Base-by-base conservation (phyloP, 192 early-diverging fungal species). In the Rhizophagus clarus region DNA sequence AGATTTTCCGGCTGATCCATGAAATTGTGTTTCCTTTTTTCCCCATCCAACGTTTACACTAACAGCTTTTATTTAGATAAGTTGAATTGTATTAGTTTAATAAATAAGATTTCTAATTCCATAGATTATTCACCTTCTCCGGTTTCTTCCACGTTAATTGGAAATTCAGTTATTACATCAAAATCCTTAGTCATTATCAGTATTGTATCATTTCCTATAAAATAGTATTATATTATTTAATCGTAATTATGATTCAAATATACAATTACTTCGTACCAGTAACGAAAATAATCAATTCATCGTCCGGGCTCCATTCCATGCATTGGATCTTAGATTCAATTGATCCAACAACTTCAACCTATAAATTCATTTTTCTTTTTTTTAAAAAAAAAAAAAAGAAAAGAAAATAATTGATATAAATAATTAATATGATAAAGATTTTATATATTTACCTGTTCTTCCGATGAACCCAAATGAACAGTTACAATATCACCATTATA, bases 11-110 rank as follows among this genome's bases (percentile, higher is more conserved):
- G 87, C 93, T 24, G 92, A 90, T 64, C 98, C 98, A 81, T 98
- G 96, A 83, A 98, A 99, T 81, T 99, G 98, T 14, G 98, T 99
- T 82, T 97, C 97, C 72, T 94, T 96, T 61, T 89, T 92, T 79
- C 98, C 98, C 98, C 98, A 99, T 56, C 98, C 98, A n/a, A 99
- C 89, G 28, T 87, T 90, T 14, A 96, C 92, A 15, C 87, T 90
- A 29, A 85, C 84, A 74, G 89, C 91, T 93, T n/a, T n/a, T 80
- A 22, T 22, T 24, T 60, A 71, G 51, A 20, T 24, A 17, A 68
- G 61, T 22, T 51, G 47, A 40, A 40, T 5, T 40, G 0, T 40
- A 7, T 40, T 40, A 40, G 37, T 8, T 20, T 56, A 22, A 26
- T 12, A 22, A 45, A 61, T 66, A 32, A 29, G 14, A 66, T 31